These are phyloP conservation scores for Debaryomyces subglobosus DNA, from an alignment of 1,139 yeast species.

Conservation along the genomic window DNA sequence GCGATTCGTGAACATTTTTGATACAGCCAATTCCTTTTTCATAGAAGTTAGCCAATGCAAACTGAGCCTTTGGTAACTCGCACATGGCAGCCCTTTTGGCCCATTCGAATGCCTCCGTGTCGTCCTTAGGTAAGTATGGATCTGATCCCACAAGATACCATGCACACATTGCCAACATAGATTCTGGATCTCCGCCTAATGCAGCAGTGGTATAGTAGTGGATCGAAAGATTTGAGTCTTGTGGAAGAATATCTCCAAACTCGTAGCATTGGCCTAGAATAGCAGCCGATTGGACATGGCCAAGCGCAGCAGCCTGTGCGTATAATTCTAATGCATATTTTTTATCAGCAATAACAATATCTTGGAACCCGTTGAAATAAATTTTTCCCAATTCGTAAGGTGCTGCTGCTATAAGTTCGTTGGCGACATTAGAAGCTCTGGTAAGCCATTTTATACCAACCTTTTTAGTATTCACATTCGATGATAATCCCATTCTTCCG, in stretches of 20 bases:
- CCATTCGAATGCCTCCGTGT: slow-evolving; percentile 92
- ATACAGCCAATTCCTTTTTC: slow-evolving; percentile 89
- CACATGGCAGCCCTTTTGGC: slow-evolving; percentile 81
- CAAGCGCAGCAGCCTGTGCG: slow-evolving; percentile 87
- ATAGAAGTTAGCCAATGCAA: slow-evolving; percentile 80
- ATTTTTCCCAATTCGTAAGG: slow-evolving; percentile 91
- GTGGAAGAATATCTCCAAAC: slow-evolving; percentile 76
- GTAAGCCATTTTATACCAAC: slow-evolving; percentile 93
- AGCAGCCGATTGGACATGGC: slow-evolving; percentile 80
- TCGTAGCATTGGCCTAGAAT: slow-evolving; percentile 85
- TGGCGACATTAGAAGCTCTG: slow-evolving; percentile 83
- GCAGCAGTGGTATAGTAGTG: slow-evolving; percentile 96
- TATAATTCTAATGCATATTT: slow-evolving; percentile 86
- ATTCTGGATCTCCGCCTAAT: slow-evolving; percentile 79
- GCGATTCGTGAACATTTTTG: slow-evolving; percentile 57
- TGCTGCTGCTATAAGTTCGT: slow-evolving; percentile 84
- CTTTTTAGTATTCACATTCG: slow-evolving; percentile 70
- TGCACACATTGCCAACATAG: slow-evolving; percentile 94
- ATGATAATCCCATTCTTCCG: slow-evolving; percentile 79
- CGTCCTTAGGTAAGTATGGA: slow-evolving; percentile 77
- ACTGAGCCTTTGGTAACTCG: slow-evolving; percentile 82
- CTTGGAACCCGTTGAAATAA: slow-evolving; percentile 81
- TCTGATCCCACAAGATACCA: slow-evolving; percentile 95
- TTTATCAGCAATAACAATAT: slow-evolving; percentile 80
- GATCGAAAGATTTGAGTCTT: slow-evolving; percentile 81